phyloP scores from a whole-genome alignment of 306 rosid species.

The Dalbergia oliveri region DNA sequence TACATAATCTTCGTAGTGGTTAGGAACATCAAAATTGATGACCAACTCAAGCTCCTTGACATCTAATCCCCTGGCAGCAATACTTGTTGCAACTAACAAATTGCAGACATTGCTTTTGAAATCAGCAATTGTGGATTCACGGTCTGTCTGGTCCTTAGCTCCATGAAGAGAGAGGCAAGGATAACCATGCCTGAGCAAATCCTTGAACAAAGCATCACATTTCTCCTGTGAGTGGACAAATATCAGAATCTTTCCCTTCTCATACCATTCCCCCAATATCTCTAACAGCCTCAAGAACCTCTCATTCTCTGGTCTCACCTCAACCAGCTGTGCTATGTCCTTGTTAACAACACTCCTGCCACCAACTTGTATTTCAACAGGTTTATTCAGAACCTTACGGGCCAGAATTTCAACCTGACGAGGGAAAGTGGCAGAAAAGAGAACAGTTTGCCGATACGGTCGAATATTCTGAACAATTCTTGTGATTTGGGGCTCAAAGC shows the following conservation, averaged over 20 bases:
- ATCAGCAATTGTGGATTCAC: constrained; percentile 92
- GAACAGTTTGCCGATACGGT: constrained; percentile 90
- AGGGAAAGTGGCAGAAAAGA: constrained; percentile 95
- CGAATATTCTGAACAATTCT: constrained; percentile 90
- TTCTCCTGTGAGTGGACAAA: constrained; percentile 95
- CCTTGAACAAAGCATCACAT: constrained; percentile 89
- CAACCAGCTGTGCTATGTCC: constrained; percentile 86
- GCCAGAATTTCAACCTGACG: constrained; percentile 95
- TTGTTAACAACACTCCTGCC: constrained; percentile 97
- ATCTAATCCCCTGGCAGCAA: constrained; percentile 94
- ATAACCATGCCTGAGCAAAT: constrained; percentile 86
- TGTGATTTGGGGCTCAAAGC: constrained; percentile 96
- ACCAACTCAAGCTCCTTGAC: constrained; percentile 97
- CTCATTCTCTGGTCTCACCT: constrained; percentile 83
- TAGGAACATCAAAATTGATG: constrained; percentile 87
- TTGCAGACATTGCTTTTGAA: constrained; percentile 91
- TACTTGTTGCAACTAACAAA: constrained; percentile 84
- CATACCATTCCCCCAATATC: constrained; percentile 92
- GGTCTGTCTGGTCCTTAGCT: constrained; percentile 92
- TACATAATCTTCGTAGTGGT: constrained; percentile 96
- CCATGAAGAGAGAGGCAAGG: constrained; percentile 95
- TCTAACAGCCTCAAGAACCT: constrained; percentile 88
- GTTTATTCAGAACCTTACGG: constrained; percentile 80
- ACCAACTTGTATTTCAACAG: constrained; percentile 94
- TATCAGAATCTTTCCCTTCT: constrained; percentile 88